phyloP scores from a whole-genome alignment of 2,329 filamentous ascomycete genomes.

The Colletotrichum sp. region DNA sequence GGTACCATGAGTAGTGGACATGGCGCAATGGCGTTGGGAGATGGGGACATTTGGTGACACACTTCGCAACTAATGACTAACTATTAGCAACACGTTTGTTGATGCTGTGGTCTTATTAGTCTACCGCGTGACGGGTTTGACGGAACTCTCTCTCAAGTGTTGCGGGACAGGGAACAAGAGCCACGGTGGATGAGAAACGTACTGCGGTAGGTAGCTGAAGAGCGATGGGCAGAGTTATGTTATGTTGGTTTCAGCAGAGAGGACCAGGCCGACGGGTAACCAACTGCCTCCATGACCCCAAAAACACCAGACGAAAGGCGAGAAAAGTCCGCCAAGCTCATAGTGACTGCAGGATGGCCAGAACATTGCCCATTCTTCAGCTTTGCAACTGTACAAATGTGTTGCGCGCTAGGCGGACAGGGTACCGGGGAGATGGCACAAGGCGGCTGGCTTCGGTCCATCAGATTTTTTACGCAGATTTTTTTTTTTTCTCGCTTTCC shows the following conservation, averaged over 20 bases:
- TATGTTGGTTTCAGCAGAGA: not conserved
- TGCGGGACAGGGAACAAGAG: not conserved
- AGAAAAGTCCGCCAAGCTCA: not conserved
- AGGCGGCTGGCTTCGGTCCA: slow-evolving; percentile 15
- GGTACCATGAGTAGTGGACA: not conserved
- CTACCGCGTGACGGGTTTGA: not conserved
- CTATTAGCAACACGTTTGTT: not conserved
- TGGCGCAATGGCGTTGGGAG: not conserved
- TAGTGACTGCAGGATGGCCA: not conserved
- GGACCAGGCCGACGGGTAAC: not conserved
- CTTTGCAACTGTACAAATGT: not conserved
- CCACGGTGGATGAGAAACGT: not conserved
- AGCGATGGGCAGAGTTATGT: not conserved
- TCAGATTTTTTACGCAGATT: not conserved
- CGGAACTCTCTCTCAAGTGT: not conserved
- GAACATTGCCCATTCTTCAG: not conserved
- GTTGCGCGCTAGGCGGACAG: not conserved
- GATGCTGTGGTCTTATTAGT: not conserved
- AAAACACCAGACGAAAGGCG: not conserved
- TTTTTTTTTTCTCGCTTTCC: not conserved
- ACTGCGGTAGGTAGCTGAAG: not conserved
- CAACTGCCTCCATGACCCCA: not conserved
- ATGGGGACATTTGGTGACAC: not conserved
- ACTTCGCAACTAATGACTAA: not conserved
- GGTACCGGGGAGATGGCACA: not conserved